phyloP scores from a whole-genome alignment of 176 grass and related monocot species.

The Oryza nivara region DNA sequence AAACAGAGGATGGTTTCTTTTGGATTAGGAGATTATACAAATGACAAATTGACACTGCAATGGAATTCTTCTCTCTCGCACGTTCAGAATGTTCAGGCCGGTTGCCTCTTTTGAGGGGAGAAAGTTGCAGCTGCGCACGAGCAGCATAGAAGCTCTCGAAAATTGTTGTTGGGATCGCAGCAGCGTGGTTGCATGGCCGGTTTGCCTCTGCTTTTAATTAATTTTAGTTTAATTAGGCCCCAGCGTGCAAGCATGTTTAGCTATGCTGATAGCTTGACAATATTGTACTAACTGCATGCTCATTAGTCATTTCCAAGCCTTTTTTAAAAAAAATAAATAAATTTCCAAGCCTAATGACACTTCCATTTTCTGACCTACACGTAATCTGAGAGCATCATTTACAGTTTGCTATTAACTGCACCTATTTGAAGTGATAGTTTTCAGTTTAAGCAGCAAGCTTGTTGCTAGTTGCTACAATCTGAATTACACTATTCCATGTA shows the following conservation, averaged over 20 bases:
- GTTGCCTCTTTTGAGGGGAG: background rate
- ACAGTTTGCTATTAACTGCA: background rate
- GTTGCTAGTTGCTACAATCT: background rate
- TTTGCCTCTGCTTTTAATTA: background rate
- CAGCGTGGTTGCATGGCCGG: slow-evolving; percentile 24
- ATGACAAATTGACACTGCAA: background rate
- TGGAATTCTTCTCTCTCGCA: background rate
- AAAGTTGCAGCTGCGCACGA: background rate
- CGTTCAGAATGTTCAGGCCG: background rate
- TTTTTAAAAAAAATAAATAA: no score
- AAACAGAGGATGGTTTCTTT: background rate
- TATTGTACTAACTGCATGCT: background rate
- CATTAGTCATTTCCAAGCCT: background rate
- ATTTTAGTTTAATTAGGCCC: background rate
- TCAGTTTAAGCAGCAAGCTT: background rate
- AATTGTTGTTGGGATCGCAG: slow-evolving; percentile 21
- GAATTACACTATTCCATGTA: no score
- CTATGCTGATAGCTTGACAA: background rate
- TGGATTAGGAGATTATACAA: background rate
- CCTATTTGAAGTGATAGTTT: background rate
- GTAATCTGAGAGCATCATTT: background rate
- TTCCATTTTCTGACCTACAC: background rate
- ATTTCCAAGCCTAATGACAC: background rate
- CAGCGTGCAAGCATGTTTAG: background rate
- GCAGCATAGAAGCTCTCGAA: slow-evolving; percentile 21